Evolutionary conservation across 1,139 yeast genomes (phyloP).

Genomic region (Yamadazyma kanchanaburiensis): DNA sequence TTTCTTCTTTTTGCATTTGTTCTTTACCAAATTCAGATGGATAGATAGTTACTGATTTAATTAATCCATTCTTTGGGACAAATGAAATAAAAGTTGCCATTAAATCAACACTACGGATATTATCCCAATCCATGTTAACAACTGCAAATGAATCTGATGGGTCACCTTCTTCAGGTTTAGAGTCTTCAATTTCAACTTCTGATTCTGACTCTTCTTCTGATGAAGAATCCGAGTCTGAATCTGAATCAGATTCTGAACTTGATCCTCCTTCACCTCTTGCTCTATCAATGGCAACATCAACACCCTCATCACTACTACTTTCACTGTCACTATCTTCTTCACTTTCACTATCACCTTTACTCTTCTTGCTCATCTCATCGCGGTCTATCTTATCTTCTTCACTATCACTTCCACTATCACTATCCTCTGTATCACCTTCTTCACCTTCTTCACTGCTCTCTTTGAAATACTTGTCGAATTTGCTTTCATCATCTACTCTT

Average conservation of each 20-base stretch:
- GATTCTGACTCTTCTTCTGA: conserved; percentile 43
- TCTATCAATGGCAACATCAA: conserved; percentile 39
- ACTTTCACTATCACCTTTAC: conserved; percentile 14
- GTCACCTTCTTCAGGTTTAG: conserved; percentile 77
- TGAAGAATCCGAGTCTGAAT: conserved; percentile 23
- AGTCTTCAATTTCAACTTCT: conserved; percentile 54
- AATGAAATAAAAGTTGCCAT: conserved; percentile 89
- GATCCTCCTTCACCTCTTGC: conserved; percentile 63
- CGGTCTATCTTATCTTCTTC: conserved; percentile 15
- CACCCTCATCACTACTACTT: conserved; percentile 18
- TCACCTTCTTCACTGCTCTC: conserved; percentile 13
- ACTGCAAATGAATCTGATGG: conserved; percentile 82
- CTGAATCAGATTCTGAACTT: conserved; percentile 29
- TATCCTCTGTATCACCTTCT: conserved; percentile 12
- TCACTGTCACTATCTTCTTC: conserved; percentile 16
- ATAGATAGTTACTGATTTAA: conserved; percentile 68
- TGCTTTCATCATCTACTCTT: conserved; percentile 40
- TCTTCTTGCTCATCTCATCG: no score
- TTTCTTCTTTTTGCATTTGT: conserved; percentile 85
- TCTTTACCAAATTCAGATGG: conserved; percentile 95
- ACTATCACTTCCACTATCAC: conserved; percentile 14
- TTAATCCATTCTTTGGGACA: conserved; percentile 72
- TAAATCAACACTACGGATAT: conserved; percentile 77
- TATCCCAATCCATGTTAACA: conserved; percentile 98
- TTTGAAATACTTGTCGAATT: conserved; percentile 66